Base-by-base conservation (phyloP, 1,139 yeast species). In the Entelexis paramagnoliae region DNA sequence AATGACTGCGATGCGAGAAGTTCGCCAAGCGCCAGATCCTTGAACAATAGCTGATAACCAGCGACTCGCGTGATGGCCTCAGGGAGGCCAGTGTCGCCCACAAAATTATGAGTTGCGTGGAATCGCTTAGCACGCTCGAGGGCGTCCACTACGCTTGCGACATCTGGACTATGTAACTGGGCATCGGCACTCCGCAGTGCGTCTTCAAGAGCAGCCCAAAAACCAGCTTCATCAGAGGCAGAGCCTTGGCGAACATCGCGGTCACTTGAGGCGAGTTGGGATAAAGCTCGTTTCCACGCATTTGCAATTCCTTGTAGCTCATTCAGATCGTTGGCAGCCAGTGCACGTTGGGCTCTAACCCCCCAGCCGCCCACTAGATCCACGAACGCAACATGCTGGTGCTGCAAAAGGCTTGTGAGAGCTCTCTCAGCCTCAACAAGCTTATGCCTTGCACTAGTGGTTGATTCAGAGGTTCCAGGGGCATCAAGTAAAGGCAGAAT, bases 121-220 rank as follows among this genome's bases (percentile, higher is more conserved):
- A 82, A 84, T 58, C 96, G 72, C 59, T 85, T 87, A 3, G 89
- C 88, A 35, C 75, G 70, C 55, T 79, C 77, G 52, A 89, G 71
- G 1, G 85, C 68, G 3, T 77, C 78, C 22, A 87, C 66, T 0
- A 94, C 78, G n/a, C 76, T 64, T 26, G 68, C 69, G 1, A 86
- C 77, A 33, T 78, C 80, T 0, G 74, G 72, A 0, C 78, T 70
- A 10, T 73, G 66, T 2, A 84, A 66, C 63, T 87, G 96, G 2
- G 71, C 71, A 49, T 77, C 76, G 1, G 86, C 72, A 4, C 80
- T 71, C 6, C 63, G 57, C 35, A 89, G 68, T 0, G 88, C 81
- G 1, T 68, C 64, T 60, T 85, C 93, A 72, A 85, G 73, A 0
- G 87, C 77, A 22, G 72, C 70, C 96, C 97, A 89, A 61, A 85